Evolutionary conservation across 2,329 filamentous ascomycete species (phyloP).

Genomic region (Dryadomyces quercivorus): DNA sequence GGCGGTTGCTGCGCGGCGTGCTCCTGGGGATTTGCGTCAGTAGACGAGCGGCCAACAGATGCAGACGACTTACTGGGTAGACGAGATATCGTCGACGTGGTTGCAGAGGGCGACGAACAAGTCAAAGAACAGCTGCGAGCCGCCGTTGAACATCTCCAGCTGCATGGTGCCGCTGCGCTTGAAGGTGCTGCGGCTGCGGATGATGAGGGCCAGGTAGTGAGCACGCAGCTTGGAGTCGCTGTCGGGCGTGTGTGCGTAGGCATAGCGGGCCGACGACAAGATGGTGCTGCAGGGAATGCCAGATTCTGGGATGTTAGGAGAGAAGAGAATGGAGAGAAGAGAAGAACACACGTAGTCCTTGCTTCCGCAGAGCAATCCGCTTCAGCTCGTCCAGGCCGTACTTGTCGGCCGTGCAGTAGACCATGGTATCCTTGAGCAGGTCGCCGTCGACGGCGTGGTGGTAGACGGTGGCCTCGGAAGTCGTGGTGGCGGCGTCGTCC

Average conservation of each 20-base stretch:
- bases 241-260: constrained; percentile 80
- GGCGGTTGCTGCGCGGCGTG: constrained; percentile 34
- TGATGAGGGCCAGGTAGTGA: constrained; percentile 86
- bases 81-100: constrained; percentile 63
- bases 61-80: constrained; percentile 34
- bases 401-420: constrained; percentile 80
- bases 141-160: constrained; percentile 81
- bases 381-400: constrained; percentile 79
- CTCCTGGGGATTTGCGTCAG: constrained; percentile 14
- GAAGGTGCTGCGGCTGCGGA: constrained; percentile 75
- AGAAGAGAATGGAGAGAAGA: not conserved
- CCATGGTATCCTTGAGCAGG: constrained; percentile 76
- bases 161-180: constrained; percentile 94
- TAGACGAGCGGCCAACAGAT: not conserved
- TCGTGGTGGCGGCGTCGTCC: constrained; percentile 20
- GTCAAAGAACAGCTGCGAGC: constrained; percentile 78
- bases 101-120: constrained; percentile 89
- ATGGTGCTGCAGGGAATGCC: constrained; percentile 79
- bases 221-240: constrained; percentile 82
- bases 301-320: constrained; percentile 37
- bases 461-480: constrained; percentile 53
- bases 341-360: constrained; percentile 56
- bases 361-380: constrained; percentile 73
- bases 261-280: constrained; percentile 74
- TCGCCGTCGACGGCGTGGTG: constrained; percentile 51